Evolutionary conservation across 495 filamentous ascomycete species (phyloP), one percentile per base, ranked within the genome.

Genomic region (Aspergillus saccharolyticus): DNA sequence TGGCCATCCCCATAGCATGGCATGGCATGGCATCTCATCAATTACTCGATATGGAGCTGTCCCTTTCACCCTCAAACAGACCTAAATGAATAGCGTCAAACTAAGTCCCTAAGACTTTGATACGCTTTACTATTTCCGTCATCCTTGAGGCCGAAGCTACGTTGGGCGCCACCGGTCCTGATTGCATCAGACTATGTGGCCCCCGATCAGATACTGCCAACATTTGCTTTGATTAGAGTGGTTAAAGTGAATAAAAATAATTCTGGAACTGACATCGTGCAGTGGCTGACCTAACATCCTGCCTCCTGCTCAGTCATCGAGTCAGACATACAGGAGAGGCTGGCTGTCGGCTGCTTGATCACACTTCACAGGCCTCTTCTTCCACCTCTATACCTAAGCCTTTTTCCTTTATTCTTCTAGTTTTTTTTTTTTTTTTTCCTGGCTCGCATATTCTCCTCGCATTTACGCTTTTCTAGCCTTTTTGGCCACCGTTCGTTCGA

Each of bases 101-200:
- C 58, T 61, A 61, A 60, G 21, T 45, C 48, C 25, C n/a, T 16
- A 16, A 53, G 25, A 33, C 20, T 22, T 52, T 58, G 17, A 42
- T 16, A 18, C 42, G 22, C 16, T 39, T 58, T 50, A 55, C 63
- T 66, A 66, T 66, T 63, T 66, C 63, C 60, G 60, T 63, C 60
- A 25, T 33, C 18, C 50, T 56, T 56, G 47, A 50, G 47, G 47
- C 47, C 47, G 47, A 28, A 28, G 47, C 47, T 25, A 48, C 39
- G 19, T 42, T 57, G 52, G 20, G 18, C 47, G 28, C 52, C 45
- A 55, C 21, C 55, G 46, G 28, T 45, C 53, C 17, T 54, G 25
- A 45, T 47, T 44, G 39, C 55, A 53, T 56, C 43, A 54, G 22
- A 50, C 54, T 33, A 46, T 12, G 59, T 65, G 53, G 56, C 55